Conservation (phyloP, 768 basidiomycete genomes). For the Lactarius vividus region DNA sequence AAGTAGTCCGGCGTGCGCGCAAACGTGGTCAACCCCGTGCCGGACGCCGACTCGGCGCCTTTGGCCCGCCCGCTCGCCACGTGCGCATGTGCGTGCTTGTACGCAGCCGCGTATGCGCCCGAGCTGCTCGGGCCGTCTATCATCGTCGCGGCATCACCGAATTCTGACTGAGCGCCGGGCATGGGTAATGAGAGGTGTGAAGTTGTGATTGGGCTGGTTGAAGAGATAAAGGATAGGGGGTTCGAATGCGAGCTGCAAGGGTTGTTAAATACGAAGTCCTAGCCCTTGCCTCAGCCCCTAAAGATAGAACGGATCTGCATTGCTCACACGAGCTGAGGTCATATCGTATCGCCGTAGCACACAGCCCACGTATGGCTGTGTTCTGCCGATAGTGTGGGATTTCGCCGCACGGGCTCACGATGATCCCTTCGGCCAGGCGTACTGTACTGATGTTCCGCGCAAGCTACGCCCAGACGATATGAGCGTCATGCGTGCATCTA, state of each 20-base stretch:
- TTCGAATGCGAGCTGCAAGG: not conserved
- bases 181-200: not conserved
- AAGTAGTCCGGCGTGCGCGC: conserved; percentile 28
- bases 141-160: conserved; percentile 16
- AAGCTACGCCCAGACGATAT: not conserved
- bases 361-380: no score
- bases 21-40: not conserved
- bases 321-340: no score
- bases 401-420: no score
- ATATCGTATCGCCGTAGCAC: no score
- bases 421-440: no score
- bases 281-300: no score
- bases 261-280: not conserved
- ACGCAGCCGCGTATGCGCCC: not conserved
- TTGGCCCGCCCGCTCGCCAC: conserved; percentile 6
- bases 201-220: not conserved
- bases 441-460: not conserved
- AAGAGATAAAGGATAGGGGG: not conserved
- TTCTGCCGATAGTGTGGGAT: no score
- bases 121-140: conserved; percentile 7
- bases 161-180: conserved; percentile 16
- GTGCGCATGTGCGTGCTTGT: not conserved
- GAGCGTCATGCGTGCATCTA: not conserved
- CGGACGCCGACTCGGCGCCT: not conserved
- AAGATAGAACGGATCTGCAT: no score